Evolutionary conservation across 2,329 filamentous ascomycete species (phyloP).

Genomic region (Fusarium armeniacum): DNA sequence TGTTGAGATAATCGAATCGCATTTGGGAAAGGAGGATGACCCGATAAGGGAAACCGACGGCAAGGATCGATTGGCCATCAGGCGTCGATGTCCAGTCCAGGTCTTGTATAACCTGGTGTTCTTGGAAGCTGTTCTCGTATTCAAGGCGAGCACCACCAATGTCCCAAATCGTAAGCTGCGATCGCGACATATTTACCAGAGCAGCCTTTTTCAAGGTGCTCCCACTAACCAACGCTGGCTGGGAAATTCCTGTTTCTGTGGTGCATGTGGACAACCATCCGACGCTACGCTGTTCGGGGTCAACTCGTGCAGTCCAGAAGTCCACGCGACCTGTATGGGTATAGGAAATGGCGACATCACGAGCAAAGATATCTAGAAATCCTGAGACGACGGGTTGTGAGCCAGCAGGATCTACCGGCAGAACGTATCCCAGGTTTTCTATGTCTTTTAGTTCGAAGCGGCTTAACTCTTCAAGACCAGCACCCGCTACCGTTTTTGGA

Average conservation of each 20-base stretch:
- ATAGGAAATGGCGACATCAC: conserved; percentile 89
- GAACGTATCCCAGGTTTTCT: conserved; percentile 73
- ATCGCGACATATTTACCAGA: conserved; percentile 79
- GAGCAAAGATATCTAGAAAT: conserved; percentile 87
- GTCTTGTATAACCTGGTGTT: conserved; percentile 82
- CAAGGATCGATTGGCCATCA: conserved; percentile 87
- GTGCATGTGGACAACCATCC: conserved; percentile 88
- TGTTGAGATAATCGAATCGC: conserved; percentile 91
- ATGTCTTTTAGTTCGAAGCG: conserved; percentile 75
- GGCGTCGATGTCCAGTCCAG: conserved; percentile 95
- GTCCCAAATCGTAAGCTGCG: conserved; percentile 91
- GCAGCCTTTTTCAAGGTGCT: conserved; percentile 90
- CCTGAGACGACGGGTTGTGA: conserved; percentile 78
- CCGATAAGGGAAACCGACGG: conserved; percentile 91
- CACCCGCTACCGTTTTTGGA: conserved; percentile 42
- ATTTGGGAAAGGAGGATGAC: conserved; percentile 87
- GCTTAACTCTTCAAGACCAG: conserved; percentile 74
- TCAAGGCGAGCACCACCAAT: conserved; percentile 85
- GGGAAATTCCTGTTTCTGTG: conserved; percentile 81
- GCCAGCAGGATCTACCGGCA: conserved; percentile 90
- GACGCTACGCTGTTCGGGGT: conserved; percentile 69
- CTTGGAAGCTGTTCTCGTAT: conserved; percentile 80
- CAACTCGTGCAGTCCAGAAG: conserved; percentile 87
- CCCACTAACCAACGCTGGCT: conserved; percentile 84
- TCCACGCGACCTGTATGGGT: conserved; percentile 80